Evolutionary conservation across 495 filamentous ascomycete genomes (phyloP), one percentile per base, ranked within the genome.

Genomic region (Aspergillus sparsus): DNA sequence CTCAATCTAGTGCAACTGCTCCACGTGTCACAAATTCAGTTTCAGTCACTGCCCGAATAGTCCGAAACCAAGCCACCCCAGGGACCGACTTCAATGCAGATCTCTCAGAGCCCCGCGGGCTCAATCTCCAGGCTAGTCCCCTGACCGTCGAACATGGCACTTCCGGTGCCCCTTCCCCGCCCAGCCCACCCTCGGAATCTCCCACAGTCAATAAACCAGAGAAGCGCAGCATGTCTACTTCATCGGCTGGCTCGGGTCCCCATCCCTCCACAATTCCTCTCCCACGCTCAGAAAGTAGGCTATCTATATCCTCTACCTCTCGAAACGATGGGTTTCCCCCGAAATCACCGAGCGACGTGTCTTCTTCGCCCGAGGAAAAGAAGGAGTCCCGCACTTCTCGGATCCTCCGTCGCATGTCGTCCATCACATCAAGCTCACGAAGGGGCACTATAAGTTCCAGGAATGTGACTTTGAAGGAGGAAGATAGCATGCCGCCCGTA

Each of bases 341-440:
- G 7, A 68, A 69, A n/a, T 76, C 83, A 7, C 66, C 76, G 1
- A 77, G 74, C 51, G 75, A 79, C 39, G 61, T 67, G 5, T 72
- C 72, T 15, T 67, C 68, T n/a, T 72, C 69, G 31, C 62, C 72
- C n/a, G 81, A 84, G 32, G 85, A 87, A 10, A 90, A 89, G 78
- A 88, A 83, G 62, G 77, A 83, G 66, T 83, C 87, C 69, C 77
- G 86, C 49, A 78, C 89, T 35, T 88, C 85, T 57, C 87, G 91
- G 27, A 81, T 96, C 42, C 86, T 97, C 69, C 87, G 89, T 45
- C 87, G 91, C 15, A 87, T 97, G 77, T 92, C 89, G 35, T 87
- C 83, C 53, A 80, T 92, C 13, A 84, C 80, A 34, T 78, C 83
- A 0, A 78, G 73, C 54, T 82, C 83, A 21, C 84, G 87, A 47